Evolutionary conservation across 2,329 filamentous ascomycete genomes (phyloP).

Genomic region (Penicillium sp.): DNA sequence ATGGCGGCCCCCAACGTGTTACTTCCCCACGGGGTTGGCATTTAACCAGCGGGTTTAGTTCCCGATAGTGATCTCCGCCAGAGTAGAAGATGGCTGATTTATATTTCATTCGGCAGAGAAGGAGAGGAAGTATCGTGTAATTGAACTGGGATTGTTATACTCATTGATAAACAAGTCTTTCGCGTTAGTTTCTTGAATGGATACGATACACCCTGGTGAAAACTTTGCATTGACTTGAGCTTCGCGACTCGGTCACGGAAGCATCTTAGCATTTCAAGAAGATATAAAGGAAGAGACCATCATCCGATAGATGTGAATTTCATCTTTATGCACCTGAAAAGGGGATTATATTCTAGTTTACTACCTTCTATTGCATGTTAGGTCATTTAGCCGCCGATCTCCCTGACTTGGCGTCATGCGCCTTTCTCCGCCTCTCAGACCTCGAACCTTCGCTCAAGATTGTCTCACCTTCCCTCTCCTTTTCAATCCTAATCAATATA

Average conservation of each 20-base stretch:
- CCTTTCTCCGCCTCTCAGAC: background rate
- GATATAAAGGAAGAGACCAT: too few relatives aligned
- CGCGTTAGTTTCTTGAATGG: background rate
- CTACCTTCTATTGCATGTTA: too few relatives aligned
- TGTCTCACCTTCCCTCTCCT: background rate
- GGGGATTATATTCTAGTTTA: too few relatives aligned
- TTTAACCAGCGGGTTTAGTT: background rate
- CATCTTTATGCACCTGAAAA: too few relatives aligned
- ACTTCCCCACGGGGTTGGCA: background rate
- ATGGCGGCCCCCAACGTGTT: background rate
- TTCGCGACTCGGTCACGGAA: too few relatives aligned
- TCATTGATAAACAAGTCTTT: background rate
- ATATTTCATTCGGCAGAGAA: background rate
- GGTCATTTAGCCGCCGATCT: background rate
- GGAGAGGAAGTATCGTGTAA: background rate
- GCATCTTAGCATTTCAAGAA: too few relatives aligned
- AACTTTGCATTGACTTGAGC: too few relatives aligned
- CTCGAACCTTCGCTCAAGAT: background rate
- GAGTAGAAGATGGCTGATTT: background rate
- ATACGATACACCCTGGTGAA: background rate
- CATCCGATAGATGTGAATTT: too few relatives aligned
- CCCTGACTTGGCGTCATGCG: conserved; percentile 5
- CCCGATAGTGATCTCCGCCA: background rate
- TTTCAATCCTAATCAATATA: background rate
- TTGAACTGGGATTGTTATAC: background rate